Evolutionary conservation across 176 grass and related monocot genomes (phyloP).

Genomic region (Cenchrus fungigraminus): DNA sequence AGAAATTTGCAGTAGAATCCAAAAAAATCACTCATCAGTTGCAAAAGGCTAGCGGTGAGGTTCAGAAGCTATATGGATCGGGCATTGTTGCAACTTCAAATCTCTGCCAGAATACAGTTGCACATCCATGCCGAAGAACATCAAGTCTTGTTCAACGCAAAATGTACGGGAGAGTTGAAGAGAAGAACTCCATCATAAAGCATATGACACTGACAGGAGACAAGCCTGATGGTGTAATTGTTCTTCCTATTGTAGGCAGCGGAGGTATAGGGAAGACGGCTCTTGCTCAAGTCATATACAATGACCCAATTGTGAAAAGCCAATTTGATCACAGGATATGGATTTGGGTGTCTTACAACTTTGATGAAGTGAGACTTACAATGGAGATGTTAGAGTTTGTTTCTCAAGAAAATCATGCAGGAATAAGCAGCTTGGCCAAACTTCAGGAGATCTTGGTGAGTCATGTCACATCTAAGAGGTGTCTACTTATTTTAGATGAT

Average conservation of each 20-base stretch:
- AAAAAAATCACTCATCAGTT: not conserved
- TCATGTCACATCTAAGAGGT: not conserved
- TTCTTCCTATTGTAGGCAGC: conserved; percentile 38
- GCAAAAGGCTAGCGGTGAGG: not conserved
- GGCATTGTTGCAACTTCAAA: not conserved
- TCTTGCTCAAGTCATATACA: conserved; percentile 9
- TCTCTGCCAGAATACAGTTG: too few relatives aligned
- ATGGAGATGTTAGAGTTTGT: conserved; percentile 26
- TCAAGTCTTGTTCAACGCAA: not conserved
- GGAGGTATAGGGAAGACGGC: conserved; percentile 40
- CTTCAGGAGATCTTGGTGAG: conserved; percentile 5
- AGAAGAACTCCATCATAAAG: conserved; percentile 22
- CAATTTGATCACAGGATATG: conserved; percentile 22
- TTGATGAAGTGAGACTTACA: conserved; percentile 14
- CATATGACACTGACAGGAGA: not conserved
- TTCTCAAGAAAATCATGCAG: not conserved
- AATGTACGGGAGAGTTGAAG: conserved; percentile 22
- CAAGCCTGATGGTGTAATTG: not conserved
- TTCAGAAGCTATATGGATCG: not conserved
- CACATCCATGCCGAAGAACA: not conserved
- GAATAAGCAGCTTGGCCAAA: not conserved
- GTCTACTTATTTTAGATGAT: conserved; percentile 47
- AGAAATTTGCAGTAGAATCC: not conserved
- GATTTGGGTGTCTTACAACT: conserved; percentile 9
- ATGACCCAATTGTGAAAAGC: not conserved